phyloP scores from a whole-genome alignment of 805 yeast genomes.

The Candida pini region DNA sequence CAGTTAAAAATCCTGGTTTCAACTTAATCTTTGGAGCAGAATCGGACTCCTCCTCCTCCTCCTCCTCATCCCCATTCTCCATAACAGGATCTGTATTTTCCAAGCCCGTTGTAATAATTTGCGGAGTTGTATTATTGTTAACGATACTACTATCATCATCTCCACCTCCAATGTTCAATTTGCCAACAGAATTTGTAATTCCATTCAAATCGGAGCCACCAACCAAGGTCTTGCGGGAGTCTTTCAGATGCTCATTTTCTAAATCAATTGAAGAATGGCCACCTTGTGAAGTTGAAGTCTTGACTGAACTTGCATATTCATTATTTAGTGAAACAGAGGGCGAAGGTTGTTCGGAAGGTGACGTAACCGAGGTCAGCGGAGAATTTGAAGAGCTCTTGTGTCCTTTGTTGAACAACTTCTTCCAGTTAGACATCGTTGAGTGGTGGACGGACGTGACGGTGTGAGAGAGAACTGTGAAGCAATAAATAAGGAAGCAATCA shows the following conservation, averaged over 20 bases:
- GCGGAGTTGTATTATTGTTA: constrained; percentile 8
- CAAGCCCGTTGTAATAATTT: constrained; percentile 21
- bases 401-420: constrained; percentile 24
- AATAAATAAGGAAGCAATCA: neutral
- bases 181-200: constrained; percentile 10
- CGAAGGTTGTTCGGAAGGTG: constrained; percentile 8
- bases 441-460: neutral
- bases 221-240: constrained; percentile 19
- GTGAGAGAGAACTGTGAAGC: neutral
- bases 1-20: constrained; percentile 69
- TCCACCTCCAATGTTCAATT: constrained; percentile 6
- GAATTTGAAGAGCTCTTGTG: constrained; percentile 12
- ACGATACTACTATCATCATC: neutral
- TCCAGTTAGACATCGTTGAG: constrained; percentile 27
- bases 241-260: constrained; percentile 15
- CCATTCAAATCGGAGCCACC: constrained; percentile 11
- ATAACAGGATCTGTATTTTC: constrained; percentile 30
- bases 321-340: constrained; percentile 5
- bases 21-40: constrained; percentile 5
- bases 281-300: constrained; percentile 3
- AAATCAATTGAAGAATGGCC: constrained; percentile 6
- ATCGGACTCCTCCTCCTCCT: neutral
- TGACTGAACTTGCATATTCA: constrained; percentile 9
- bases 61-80: constrained; percentile 14
- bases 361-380: constrained; percentile 7